phyloP scores from a whole-genome alignment of 1,284 basidiomycete genomes.

The Melanopsichium pennsylvanicum region DNA sequence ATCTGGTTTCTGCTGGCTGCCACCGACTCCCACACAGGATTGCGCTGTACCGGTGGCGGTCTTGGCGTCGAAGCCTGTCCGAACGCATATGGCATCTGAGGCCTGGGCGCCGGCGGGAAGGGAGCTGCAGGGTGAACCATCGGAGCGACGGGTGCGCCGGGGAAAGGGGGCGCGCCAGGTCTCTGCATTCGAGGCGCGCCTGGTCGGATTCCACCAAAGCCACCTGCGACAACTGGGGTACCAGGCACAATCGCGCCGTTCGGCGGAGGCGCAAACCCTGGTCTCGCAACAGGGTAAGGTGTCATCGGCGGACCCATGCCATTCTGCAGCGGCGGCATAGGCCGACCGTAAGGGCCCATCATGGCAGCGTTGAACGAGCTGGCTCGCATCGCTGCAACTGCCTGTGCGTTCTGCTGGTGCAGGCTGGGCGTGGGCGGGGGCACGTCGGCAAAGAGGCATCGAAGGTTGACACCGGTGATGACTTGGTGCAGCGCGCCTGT shows the following conservation, averaged over 20 bases:
- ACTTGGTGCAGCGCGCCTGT: slow-evolving; percentile 91
- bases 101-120: slow-evolving; percentile 21
- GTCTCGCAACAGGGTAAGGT: slow-evolving; percentile 32
- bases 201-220: slow-evolving; percentile 15
- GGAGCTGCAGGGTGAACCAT: slow-evolving; percentile 32
- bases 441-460: slow-evolving; percentile 90
- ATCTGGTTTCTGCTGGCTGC: slow-evolving; percentile 61
- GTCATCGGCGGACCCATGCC: slow-evolving; percentile 27
- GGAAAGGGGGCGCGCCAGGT: slow-evolving; percentile 20
- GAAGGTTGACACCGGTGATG: slow-evolving; percentile 74
- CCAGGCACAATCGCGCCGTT: slow-evolving; percentile 34
- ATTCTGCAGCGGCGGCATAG: slow-evolving; percentile 35
- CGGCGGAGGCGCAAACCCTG: slow-evolving; percentile 24
- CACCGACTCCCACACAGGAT: slow-evolving; percentile 60
- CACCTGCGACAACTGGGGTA: slow-evolving; percentile 20
- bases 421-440: slow-evolving; percentile 74
- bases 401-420: slow-evolving; percentile 40
- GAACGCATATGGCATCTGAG: slow-evolving; percentile 49
- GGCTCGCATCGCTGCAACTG: slow-evolving; percentile 42
- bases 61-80: slow-evolving; percentile 28
- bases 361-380: slow-evolving; percentile 44
- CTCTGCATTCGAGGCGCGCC: slow-evolving; percentile 33
- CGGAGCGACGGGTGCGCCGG: slow-evolving; percentile 23
- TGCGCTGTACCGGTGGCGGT: slow-evolving; percentile 50
- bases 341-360: slow-evolving; percentile 25